Percentiles rank a stretch among this genome's conserved stretches.
Evolutionary conservation across 768 basidiomycete genomes (phyloP).

Genomic region (Fistulinella prunicolor): DNA sequence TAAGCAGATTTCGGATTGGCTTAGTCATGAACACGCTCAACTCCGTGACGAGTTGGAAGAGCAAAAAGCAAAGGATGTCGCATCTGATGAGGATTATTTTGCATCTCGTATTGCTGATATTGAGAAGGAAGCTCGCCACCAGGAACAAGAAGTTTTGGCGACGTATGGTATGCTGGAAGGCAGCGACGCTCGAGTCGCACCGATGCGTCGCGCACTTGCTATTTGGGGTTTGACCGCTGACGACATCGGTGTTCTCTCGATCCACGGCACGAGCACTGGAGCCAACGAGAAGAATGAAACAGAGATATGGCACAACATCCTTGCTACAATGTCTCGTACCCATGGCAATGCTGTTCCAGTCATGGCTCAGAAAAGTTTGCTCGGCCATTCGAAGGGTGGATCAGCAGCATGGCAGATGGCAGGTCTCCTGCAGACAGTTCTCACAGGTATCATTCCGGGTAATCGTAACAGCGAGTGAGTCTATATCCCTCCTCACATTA

Average conservation of each 20-base stretch:
- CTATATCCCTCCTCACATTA: not conserved
- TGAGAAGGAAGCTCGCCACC: slow-evolving; percentile 85
- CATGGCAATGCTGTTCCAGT: slow-evolving; percentile 96
- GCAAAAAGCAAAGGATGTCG: slow-evolving; percentile 51
- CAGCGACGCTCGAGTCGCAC: slow-evolving; percentile 78
- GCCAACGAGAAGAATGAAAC: slow-evolving; percentile 98
- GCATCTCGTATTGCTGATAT: slow-evolving; percentile 76
- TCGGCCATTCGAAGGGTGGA: slow-evolving; percentile 98
- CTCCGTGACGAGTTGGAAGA: slow-evolving; percentile 75
- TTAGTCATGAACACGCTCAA: slow-evolving; percentile 81
- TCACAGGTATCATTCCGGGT: slow-evolving; percentile 85
- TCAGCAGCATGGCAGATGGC: slow-evolving; percentile 98
- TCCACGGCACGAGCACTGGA: slow-evolving; percentile 84
- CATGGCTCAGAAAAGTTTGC: slow-evolving; percentile 95
- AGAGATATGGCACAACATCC: slow-evolving; percentile 93
- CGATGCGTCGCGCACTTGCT: slow-evolving; percentile 91
- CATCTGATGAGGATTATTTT: slow-evolving; percentile 65
- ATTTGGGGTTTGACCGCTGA: slow-evolving; percentile 95
- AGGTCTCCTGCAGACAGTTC: slow-evolving; percentile 84
- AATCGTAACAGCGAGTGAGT: slow-evolving; percentile 96
- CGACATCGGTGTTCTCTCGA: slow-evolving; percentile 86
- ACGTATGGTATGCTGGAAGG: slow-evolving; percentile 97
- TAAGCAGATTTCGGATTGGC: slow-evolving; percentile 92
- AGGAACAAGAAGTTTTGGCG: slow-evolving; percentile 90
- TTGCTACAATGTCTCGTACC: slow-evolving; percentile 84